Base-by-base conservation (phyloP, 495 filamentous ascomycete species). In the Tetracladium marchalianum region DNA sequence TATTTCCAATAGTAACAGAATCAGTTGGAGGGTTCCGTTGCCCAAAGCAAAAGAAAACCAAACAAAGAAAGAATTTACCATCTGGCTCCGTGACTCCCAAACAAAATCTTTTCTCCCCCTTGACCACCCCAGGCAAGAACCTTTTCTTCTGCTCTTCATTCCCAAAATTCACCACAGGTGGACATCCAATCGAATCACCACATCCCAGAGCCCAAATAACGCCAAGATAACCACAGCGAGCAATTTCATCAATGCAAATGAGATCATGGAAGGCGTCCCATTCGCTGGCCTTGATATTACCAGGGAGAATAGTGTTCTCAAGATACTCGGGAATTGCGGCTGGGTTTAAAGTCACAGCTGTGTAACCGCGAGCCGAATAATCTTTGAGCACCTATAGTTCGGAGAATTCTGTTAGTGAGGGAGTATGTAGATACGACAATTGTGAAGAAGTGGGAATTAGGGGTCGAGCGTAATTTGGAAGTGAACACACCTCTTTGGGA, bases 81-180 rank as follows among this genome's bases (percentile, higher is more conserved):
- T 82, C 82, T 4, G 81, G 79, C 54, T 85, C 81, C 1, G 81
- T 83, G 49, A 85, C 76, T 10, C 76, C 80, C 11, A 85, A 63
- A 55, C 72, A 81, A 61, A 83, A 81, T 58, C 76, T 75, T 63
- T 78, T 82, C 68, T 76, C 68, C 0, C 80, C 80, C 0, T 67
- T 73, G 43, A 82, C 60, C 22, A 79, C 71, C 43, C 80, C 76
- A 6, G 66, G 65, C 1, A 71, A 69, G 16, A 81, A 63, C 12
- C 63, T 58, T 41, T 75, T 56, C 46, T 74, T 76, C 18, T 83
- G 65, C 12, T 64, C 63, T 46, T 82, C 67, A 11, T 61, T 70
- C 45, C 76, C 66, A 68, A 78, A 81, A 52, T 80, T 72, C 57
- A 76, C 60, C 4, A 85, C 72, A 0, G 80, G 81, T 1, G 81